Evolutionary conservation across 768 basidiomycete species (phyloP).

Genomic region (Leucosporidium creatinivorum): DNA sequence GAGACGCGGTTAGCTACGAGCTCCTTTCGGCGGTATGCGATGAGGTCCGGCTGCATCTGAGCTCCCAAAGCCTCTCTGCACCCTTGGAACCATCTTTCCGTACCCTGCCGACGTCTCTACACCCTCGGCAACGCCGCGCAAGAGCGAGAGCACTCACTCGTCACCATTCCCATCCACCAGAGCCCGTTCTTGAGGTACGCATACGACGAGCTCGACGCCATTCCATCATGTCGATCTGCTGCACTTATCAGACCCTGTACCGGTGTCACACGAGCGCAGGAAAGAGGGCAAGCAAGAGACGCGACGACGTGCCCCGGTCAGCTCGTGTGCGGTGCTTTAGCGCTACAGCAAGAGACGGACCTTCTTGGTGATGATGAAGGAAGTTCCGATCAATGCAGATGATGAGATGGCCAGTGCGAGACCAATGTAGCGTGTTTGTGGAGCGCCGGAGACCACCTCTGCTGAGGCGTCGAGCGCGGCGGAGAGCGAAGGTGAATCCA

Average conservation of each 20-base stretch:
- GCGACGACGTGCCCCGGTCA: neutral
- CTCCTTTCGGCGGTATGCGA: no score
- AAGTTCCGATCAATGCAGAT: constrained; percentile 81
- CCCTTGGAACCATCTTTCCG: no score
- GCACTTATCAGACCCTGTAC: constrained; percentile 82
- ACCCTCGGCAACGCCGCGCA: no score
- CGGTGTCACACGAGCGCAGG: no score
- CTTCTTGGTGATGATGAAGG: constrained; percentile 99
- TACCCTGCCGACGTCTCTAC: no score
- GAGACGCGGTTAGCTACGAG: no score
- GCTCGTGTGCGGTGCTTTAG: neutral
- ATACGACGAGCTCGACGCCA: constrained; percentile 66
- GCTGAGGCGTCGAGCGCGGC: no score
- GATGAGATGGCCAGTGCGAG: constrained; percentile 78
- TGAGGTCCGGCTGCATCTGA: no score
- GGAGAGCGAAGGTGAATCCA: no score
- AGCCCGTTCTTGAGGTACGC: constrained; percentile 82
- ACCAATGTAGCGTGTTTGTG: constrained; percentile 52
- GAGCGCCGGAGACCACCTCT: no score
- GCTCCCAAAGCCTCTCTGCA: no score
- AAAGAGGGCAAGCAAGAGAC: neutral
- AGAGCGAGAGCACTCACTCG: constrained; percentile 52
- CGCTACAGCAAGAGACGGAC: constrained; percentile 44
- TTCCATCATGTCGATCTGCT: constrained; percentile 45
- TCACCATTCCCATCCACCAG: constrained; percentile 95